These are phyloP conservation scores for Parastagonospora avenae DNA, from an alignment of 2,329 filamentous ascomycete species.

Conservation along the genomic window DNA sequence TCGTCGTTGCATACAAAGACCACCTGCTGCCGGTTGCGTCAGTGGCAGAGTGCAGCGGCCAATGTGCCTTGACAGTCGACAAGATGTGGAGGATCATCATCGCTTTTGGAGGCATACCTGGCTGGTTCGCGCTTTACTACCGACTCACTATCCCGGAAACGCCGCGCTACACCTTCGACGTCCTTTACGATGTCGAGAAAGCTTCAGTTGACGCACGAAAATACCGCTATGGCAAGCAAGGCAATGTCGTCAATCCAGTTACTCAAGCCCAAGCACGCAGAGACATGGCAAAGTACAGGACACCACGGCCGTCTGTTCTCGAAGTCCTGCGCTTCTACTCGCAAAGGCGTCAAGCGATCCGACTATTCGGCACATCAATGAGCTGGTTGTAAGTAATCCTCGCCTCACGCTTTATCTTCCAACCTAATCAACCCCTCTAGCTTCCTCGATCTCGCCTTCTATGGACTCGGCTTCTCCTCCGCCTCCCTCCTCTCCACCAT, in stretches of 20 bases:
- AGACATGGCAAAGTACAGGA: conserved; percentile 43
- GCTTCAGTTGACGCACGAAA: conserved; percentile 73
- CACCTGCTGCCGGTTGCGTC: conserved; percentile 60
- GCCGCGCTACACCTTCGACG: conserved; percentile 85
- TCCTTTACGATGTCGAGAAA: conserved; percentile 68
- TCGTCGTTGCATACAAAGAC: conserved; percentile 72
- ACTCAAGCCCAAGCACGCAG: conserved; percentile 62
- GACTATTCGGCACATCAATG: conserved; percentile 75
- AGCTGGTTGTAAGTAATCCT: conserved; percentile 69
- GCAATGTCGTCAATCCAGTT: conserved; percentile 68
- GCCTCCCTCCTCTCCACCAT: conserved; percentile 72
- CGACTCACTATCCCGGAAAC: conserved; percentile 87
- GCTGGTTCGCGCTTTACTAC: conserved; percentile 82
- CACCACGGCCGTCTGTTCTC: conserved; percentile 32
- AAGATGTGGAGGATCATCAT: conserved; percentile 88
- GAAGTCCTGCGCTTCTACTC: conserved; percentile 75
- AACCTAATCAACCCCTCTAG: conserved; percentile 11
- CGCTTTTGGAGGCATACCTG: conserved; percentile 80
- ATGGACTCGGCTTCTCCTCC: conserved; percentile 73
- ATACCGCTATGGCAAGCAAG: conserved; percentile 68
- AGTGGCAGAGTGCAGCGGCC: conserved; percentile 63
- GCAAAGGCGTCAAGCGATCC: conserved; percentile 70
- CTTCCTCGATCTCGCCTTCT: conserved; percentile 66
- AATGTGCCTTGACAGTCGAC: conserved; percentile 74
- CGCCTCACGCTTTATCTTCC: neutral